A percentile compares a stretch with the other conserved stretches of the same genome.
Evolutionary conservation across 176 grass and related monocot species (phyloP).

Genomic region (Oryza punctata): DNA sequence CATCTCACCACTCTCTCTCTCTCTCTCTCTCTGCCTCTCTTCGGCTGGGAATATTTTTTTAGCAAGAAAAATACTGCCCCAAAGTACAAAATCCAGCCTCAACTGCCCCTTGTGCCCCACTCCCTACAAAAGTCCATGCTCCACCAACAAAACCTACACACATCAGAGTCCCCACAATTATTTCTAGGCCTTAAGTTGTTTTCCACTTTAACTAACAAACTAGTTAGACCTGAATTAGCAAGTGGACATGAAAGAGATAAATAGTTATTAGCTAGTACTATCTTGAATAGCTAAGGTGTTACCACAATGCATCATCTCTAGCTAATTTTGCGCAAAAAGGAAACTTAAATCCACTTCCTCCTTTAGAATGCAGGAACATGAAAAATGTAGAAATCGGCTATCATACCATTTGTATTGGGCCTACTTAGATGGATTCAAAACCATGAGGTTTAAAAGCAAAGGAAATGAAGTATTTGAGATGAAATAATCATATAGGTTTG

Average conservation of each 20-base stretch:
- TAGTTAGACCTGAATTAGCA: background rate
- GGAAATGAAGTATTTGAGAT: too few species aligned
- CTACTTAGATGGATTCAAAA: too few species aligned
- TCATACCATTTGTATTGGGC: too few species aligned
- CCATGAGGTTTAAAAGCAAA: too few species aligned
- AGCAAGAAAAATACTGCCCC: background rate
- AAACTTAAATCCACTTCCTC: too few species aligned
- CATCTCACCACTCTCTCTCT: background rate
- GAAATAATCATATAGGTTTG: too few species aligned
- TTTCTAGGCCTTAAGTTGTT: background rate
- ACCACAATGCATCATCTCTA: background rate
- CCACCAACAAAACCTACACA: slow-evolving; percentile 8
- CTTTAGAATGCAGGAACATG: too few species aligned
- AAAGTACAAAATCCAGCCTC: slow-evolving; percentile 4
- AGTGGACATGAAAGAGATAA: background rate
- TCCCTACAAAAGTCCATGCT: background rate
- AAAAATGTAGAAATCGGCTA: too few species aligned
- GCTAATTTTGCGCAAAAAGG: too few species aligned
- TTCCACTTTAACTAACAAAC: background rate
- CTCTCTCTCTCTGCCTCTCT: background rate
- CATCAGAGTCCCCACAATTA: background rate
- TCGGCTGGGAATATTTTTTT: background rate
- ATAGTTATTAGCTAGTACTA: too few species aligned
- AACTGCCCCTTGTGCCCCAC: slow-evolving; percentile 9
- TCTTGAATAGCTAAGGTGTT: background rate